Evolutionary conservation across 805 yeast species (phyloP).

Genomic region (Saitoella complicata): DNA sequence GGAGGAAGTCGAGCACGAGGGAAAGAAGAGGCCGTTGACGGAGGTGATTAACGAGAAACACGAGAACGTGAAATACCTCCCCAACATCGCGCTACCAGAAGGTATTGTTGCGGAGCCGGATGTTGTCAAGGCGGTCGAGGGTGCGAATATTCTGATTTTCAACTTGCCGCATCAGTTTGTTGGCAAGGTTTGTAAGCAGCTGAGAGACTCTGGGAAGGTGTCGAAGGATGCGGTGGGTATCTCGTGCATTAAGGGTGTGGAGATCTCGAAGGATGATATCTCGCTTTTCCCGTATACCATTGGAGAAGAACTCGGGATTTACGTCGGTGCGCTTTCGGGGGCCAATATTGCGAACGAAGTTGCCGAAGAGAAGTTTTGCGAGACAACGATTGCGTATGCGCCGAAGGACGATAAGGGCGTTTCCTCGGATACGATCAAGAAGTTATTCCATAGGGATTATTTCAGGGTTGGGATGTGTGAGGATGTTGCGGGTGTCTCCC

Average conservation of each 20-base stretch:
- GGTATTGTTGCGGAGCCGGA: conserved; percentile 82
- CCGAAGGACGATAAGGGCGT: conserved; percentile 26
- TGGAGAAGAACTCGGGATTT: conserved; percentile 62
- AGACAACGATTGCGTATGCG: conserved; percentile 85
- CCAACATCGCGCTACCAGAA: conserved; percentile 71
- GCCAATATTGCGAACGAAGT: conserved; percentile 97
- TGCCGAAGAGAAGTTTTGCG: conserved; percentile 90
- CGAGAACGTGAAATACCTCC: conserved; percentile 88
- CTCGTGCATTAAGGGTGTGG: conserved; percentile 90
- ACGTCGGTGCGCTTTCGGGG: conserved; percentile 93
- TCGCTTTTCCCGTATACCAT: conserved; percentile 66
- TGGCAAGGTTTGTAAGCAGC: conserved; percentile 55
- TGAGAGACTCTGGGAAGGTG: conserved; percentile 27
- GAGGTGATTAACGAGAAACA: conserved; percentile 80
- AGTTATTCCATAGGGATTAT: conserved; percentile 90
- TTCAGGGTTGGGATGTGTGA: conserved; percentile 88
- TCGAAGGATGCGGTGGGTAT: conserved; percentile 64
- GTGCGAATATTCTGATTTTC: conserved; percentile 76
- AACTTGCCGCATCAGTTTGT: conserved; percentile 96
- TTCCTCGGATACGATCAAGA: conserved; percentile 25
- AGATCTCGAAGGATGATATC: conserved; percentile 73
- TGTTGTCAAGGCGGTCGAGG: conserved; percentile 55
- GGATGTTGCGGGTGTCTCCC: conserved; percentile 90
- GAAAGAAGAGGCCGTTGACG: conserved; percentile 46
- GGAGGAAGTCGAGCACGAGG: conserved; percentile 43